These are phyloP conservation scores for Suillus variegatus DNA, from an alignment of 768 basidiomycete genomes.

Conservation along the genomic window DNA sequence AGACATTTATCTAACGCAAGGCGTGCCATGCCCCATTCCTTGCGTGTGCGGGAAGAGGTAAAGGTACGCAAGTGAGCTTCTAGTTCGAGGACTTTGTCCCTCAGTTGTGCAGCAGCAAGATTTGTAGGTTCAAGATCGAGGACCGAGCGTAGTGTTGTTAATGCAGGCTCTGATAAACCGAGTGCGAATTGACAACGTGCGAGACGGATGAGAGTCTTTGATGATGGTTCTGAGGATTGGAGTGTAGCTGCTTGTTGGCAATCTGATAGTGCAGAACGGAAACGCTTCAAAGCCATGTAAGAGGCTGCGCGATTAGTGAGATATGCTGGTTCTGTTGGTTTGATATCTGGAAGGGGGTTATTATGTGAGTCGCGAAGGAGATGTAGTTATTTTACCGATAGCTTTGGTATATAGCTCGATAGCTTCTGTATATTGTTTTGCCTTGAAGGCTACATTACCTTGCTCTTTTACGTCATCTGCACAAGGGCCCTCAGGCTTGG, in stretches of 20 bases:
- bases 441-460: conserved; percentile 77
- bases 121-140: conserved; percentile 66
- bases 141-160: conserved; percentile 63
- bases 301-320: conserved; percentile 87
- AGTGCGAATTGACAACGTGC: conserved; percentile 84
- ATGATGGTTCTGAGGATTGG: conserved; percentile 59
- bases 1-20: conserved; percentile 80
- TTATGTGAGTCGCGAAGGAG: conserved; percentile 11
- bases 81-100: conserved; percentile 59
- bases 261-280: conserved; percentile 71
- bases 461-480: conserved; percentile 67
- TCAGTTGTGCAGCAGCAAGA: conserved; percentile 57
- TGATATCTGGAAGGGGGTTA: conserved; percentile 45
- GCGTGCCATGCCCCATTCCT: conserved; percentile 78
- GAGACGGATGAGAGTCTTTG: conserved; percentile 81
- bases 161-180: conserved; percentile 66
- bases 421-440: conserved; percentile 63
- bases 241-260: conserved; percentile 74
- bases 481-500: conserved; percentile 33
- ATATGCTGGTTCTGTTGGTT: conserved; percentile 69
- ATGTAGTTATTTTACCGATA: conserved; percentile 46
- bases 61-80: conserved; percentile 69
- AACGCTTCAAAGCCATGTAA: conserved; percentile 79
- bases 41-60: conserved; percentile 51
- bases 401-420: conserved; percentile 75